These are phyloP conservation scores for Raddia guianensis DNA, from an alignment of 176 grass and related monocot genomes.

Conservation along the genomic window DNA sequence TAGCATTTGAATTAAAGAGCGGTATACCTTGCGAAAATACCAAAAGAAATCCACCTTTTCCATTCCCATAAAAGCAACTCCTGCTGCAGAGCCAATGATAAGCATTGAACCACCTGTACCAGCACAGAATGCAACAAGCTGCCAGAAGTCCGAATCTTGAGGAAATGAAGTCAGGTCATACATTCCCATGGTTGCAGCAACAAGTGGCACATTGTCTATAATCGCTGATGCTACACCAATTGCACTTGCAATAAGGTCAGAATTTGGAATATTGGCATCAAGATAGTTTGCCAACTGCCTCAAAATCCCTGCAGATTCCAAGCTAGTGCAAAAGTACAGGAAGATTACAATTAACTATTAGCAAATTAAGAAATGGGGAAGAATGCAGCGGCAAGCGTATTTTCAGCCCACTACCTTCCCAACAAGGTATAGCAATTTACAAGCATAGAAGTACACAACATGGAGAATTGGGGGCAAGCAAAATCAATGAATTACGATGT, in stretches of 20 bases:
- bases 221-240: slow-evolving; percentile 88
- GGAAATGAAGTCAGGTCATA: slow-evolving; percentile 87
- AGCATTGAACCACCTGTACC: slow-evolving; percentile 97
- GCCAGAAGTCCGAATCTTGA: slow-evolving; percentile 95
- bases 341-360: slow-evolving; percentile 34
- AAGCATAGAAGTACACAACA: not conserved
- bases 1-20: slow-evolving; percentile 21
- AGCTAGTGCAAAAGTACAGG: slow-evolving; percentile 52
- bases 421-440: not conserved
- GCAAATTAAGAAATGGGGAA: slow-evolving; percentile 34
- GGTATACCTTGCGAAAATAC: slow-evolving; percentile 92
- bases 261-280: slow-evolving; percentile 77
- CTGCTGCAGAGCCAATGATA: slow-evolving; percentile 95
- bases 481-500: not conserved
- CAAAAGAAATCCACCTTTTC: slow-evolving; percentile 99
- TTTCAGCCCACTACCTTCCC: not conserved
- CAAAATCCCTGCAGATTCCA: slow-evolving; percentile 94
- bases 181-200: slow-evolving; percentile 97
- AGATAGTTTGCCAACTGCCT: slow-evolving; percentile 91
- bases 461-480: not conserved
- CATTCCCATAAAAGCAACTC: slow-evolving; percentile 98
- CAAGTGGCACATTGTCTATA: slow-evolving; percentile 97
- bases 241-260: slow-evolving; percentile 80
- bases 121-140: slow-evolving; percentile 91
- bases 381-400: not conserved